Evolutionary conservation across 441 rosid species (phyloP), one percentile per base, ranked within the genome.

Genomic region (Daphne laureola): DNA sequence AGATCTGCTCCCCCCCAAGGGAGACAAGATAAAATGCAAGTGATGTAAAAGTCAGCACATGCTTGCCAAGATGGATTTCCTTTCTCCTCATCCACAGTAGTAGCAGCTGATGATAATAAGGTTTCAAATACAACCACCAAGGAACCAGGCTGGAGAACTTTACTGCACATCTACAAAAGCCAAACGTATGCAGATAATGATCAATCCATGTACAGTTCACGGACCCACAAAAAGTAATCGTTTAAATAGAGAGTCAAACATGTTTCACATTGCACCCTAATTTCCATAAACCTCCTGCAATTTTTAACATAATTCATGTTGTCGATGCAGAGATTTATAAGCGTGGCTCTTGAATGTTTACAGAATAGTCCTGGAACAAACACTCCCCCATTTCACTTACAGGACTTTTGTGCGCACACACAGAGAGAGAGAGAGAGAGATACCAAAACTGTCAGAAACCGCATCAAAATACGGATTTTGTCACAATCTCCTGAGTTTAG

Each of bases 1-100:
- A 94, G 88, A 65, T 94, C 99, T 46, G 94, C 84, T 46, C 94
- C 99, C 57, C 98, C 99, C 99, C 98, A 94, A 9, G 99, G 99
- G 40, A 94, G 94, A 60, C 92, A 90, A 17, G 96, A 86, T 71
- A 90, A 82, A 71, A 94, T 87, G 67, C 98, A 87, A 58, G 78
- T 71, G 21, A 90, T 94, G 51, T 90, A 90, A 60, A 86, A 94
- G 78, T 94, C 99, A 56, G 95, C 99, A 60, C 81, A 68, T 53
- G 98, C 80, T 75, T 94, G 98, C 95, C 99, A 94, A 14, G 91
- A 82, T 43, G 98, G 94, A 66, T 94, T 94, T 59, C 95, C 99
- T 78, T 90, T 90, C 75, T 94, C 99, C 72, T 94, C 99, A 59
- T 94, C 99, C 60, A 94, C 79, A 52, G 81, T 94, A 48, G 94